Percentiles rank a stretch among this genome's conserved stretches.
phyloP scores from a whole-genome alignment of 495 filamentous ascomycete species.

The Pseudomonodictys pantanalensis region DNA sequence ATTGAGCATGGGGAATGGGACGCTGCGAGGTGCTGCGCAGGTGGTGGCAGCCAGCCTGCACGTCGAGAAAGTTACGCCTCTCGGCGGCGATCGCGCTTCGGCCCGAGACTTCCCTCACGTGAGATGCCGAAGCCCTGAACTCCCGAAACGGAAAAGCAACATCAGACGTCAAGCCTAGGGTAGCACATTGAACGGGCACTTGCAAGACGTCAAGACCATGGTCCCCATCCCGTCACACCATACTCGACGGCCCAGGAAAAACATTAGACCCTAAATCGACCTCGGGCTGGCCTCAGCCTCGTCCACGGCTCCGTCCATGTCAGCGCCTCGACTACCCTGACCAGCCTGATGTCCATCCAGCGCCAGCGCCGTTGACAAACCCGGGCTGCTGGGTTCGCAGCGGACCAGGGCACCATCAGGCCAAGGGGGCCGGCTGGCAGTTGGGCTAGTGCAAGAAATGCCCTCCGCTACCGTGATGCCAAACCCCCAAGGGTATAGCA shows the following conservation, averaged over 20 bases:
- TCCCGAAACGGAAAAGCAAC: background rate
- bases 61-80: background rate
- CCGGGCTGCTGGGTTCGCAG: conserved; percentile 14
- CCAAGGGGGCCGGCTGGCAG: background rate
- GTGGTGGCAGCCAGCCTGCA: too few species aligned
- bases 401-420: conserved; percentile 6
- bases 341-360: background rate
- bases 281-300: background rate
- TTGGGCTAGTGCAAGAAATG: conserved; percentile 11
- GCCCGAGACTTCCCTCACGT: background rate
- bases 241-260: conserved; percentile 7
- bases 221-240: background rate
- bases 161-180: background rate
- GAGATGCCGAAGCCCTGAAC: background rate
- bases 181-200: background rate
- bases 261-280: conserved; percentile 22
- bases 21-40: background rate
- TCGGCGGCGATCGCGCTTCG: background rate
- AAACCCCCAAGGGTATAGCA: conserved; percentile 21
- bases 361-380: background rate
- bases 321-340: background rate
- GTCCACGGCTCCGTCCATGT: background rate
- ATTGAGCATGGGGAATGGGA: conserved; percentile 28
- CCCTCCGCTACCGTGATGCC: background rate
- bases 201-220: background rate